Conservation (phyloP, 805 yeast species). For the Metschnikowia aberdeeniae region DNA sequence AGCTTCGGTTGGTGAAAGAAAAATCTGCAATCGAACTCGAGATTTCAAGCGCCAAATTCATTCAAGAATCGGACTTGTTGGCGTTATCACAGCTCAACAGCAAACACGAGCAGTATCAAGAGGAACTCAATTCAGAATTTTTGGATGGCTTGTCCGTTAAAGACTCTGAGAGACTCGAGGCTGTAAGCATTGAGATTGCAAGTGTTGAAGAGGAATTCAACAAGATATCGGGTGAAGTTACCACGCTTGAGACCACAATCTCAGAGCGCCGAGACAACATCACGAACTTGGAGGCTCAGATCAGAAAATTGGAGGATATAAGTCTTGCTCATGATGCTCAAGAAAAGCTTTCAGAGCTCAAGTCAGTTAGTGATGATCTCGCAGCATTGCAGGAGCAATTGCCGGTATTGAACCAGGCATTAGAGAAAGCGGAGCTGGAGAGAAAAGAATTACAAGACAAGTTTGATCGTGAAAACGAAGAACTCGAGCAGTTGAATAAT, state of each 20-base stretch:
- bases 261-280: conserved; percentile 9
- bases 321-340: conserved; percentile 3
- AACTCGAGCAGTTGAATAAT: conserved; percentile 48
- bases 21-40: conserved; percentile 44
- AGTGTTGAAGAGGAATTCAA: conserved; percentile 39
- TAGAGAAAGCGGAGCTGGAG: conserved; percentile 25
- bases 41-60: conserved; percentile 25
- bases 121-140: conserved; percentile 55
- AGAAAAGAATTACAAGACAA: conserved; percentile 17
- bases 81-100: conserved; percentile 10
- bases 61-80: conserved; percentile 29
- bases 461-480: conserved; percentile 34
- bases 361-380: conserved; percentile 22
- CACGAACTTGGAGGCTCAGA: conserved; percentile 8
- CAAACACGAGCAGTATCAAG: conserved; percentile 40
- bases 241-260: conserved; percentile 45
- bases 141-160: conserved; percentile 45
- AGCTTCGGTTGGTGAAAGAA: conserved; percentile 40
- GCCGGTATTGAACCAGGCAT: conserved; percentile 23
- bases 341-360: conserved; percentile 23
- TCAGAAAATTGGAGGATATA: conserved; percentile 7
- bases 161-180: conserved; percentile 44
- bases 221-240: conserved; percentile 34
- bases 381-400: conserved; percentile 20
- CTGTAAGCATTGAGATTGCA: conserved; percentile 34